phyloP scores from a whole-genome alignment of 75 land plant genomes.

The Gnetum montanum region DNA sequence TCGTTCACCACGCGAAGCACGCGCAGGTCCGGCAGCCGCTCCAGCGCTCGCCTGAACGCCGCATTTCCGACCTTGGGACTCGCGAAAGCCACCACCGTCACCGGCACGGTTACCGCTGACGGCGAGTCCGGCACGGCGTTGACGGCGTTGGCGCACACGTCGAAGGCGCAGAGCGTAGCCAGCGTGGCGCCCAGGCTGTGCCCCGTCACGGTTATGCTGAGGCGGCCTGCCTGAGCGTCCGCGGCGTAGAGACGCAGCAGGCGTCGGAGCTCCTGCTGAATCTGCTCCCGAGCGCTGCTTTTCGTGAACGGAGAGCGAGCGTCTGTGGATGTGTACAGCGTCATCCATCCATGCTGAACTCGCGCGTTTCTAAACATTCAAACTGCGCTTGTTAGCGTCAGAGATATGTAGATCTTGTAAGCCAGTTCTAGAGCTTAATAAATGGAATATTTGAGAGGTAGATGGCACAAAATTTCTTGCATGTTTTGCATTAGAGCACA shows the following conservation, averaged over 20 bases:
- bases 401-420: no score
- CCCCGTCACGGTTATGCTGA: conserved; percentile 69
- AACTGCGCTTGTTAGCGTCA: not conserved
- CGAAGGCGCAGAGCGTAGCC: conserved; percentile 19
- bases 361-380: no score
- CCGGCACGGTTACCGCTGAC: conserved; percentile 7
- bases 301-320: no score
- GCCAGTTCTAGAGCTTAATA: no score
- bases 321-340: no score
- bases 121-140: not conserved
- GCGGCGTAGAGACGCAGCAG: conserved; percentile 39
- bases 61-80: conserved; percentile 19
- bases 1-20: conserved; percentile 16
- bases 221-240: conserved; percentile 36
- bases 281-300: no score
- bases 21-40: conserved; percentile 6
- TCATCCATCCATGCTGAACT: conserved; percentile 18
- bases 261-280: conserved; percentile 27
- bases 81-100: conserved; percentile 17
- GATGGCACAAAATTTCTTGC: no score
- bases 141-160: conserved; percentile 14
- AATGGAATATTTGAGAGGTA: no score
- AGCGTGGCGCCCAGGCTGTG: conserved; percentile 57
- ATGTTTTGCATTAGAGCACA: no score
- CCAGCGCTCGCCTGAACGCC: conserved; percentile 12